These are phyloP conservation scores for Euphorbia pulcherrima DNA, from an alignment of 345 rosid species.

Conservation along the genomic window DNA sequence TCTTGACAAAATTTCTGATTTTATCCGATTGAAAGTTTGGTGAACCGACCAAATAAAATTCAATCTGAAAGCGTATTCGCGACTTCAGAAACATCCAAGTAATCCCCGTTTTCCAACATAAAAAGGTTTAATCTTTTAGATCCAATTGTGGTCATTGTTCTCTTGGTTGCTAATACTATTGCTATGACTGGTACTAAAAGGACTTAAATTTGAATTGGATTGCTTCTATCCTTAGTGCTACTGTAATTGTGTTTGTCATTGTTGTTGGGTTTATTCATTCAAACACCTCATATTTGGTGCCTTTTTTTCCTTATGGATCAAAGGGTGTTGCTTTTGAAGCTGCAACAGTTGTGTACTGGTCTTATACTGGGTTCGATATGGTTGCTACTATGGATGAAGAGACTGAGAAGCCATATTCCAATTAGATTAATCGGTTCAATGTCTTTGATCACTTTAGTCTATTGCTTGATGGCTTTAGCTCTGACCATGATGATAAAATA, in stretches of 20 bases:
- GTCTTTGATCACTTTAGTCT: slow-evolving; percentile 70
- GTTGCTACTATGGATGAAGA: slow-evolving; percentile 96
- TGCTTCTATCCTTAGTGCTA: slow-evolving; percentile 46
- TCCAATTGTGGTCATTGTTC: slow-evolving; percentile 65
- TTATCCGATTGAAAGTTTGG: too few relatives aligned
- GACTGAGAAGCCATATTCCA: slow-evolving; percentile 81
- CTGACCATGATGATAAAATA: slow-evolving; percentile 78
- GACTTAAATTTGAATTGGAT: slow-evolving; percentile 66
- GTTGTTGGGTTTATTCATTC: slow-evolving; percentile 67
- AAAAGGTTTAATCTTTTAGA: slow-evolving; percentile 81
- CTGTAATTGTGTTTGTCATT: slow-evolving; percentile 52
- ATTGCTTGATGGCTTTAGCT: slow-evolving; percentile 85
- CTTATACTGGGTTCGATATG: slow-evolving; percentile 94
- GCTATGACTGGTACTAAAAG: slow-evolving; percentile 77
- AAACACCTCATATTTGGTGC: slow-evolving; percentile 54
- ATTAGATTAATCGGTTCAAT: slow-evolving; percentile 79
- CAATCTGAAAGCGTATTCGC: too few relatives aligned
- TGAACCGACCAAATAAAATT: too few relatives aligned
- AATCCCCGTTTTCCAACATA: too few relatives aligned
- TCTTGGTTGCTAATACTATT: slow-evolving; percentile 63
- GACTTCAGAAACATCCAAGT: too few relatives aligned
- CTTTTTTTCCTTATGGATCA: slow-evolving; percentile 64
- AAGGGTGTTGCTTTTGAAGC: slow-evolving; percentile 64
- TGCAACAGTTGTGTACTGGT: slow-evolving; percentile 90
- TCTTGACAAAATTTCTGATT: too few relatives aligned